These are phyloP conservation scores for Ambrosia trifida DNA, from an alignment of 129 eudicot species.

Conservation along the genomic window DNA sequence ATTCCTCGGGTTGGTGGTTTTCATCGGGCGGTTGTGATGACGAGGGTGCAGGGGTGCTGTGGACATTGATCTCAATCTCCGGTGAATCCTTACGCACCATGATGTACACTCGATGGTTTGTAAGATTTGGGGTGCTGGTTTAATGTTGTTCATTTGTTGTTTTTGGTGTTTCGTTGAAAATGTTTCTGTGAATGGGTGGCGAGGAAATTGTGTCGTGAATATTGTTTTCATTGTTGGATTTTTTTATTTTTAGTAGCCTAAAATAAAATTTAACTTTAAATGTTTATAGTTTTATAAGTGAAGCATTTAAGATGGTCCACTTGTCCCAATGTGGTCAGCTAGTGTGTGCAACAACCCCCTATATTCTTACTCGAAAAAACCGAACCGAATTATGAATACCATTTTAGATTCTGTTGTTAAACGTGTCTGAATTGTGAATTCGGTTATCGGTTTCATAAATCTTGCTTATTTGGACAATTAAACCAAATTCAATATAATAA, in stretches of 20 bases:
- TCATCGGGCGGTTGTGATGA: not conserved
- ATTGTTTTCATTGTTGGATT: not conserved
- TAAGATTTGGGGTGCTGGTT: slow-evolving; percentile 21
- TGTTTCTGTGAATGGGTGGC: slow-evolving; percentile 18
- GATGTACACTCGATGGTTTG: slow-evolving; percentile 7
- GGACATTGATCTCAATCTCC: slow-evolving; percentile 39
- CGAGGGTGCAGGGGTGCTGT: slow-evolving; percentile 15
- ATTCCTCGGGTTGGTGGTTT: slow-evolving; percentile 23
- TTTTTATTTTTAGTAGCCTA: slow-evolving; percentile 55
- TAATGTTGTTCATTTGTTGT: not conserved
- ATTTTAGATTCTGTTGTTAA: too few species aligned
- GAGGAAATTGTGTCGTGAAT: not conserved
- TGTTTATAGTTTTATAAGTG: not conserved
- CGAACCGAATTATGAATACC: too few species aligned
- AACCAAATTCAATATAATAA: too few species aligned
- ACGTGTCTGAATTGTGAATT: too few species aligned
- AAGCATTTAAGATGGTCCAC: not conserved
- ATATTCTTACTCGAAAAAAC: too few species aligned
- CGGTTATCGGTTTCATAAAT: too few species aligned
- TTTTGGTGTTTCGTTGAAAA: slow-evolving; percentile 12
- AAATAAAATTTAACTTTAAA: not conserved
- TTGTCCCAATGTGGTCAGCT: too few species aligned
- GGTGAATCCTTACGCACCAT: slow-evolving; percentile 39
- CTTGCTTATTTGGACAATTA: too few species aligned
- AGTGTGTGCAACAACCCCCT: too few species aligned